Percentiles rank a stretch among this genome's conserved stretches.
These are phyloP conservation scores for Colletotrichum costaricense DNA, from an alignment of 2,329 filamentous ascomycete species.

Conservation along the genomic window DNA sequence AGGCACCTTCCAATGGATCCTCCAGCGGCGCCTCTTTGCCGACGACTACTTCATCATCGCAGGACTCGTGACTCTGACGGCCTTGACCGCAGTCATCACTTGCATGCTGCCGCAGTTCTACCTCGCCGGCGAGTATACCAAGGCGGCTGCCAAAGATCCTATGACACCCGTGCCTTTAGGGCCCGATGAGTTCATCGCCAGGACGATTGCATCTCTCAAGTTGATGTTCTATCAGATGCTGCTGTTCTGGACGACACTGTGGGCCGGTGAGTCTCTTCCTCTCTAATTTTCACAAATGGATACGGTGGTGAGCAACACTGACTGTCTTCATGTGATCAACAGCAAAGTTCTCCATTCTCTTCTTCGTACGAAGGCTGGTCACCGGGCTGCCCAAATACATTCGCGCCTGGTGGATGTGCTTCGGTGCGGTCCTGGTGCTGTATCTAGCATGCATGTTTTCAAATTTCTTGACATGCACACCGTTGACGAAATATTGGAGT, in stretches of 20 bases:
- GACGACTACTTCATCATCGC: slow-evolving; percentile 25
- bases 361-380: slow-evolving; percentile 19
- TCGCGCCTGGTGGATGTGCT: slow-evolving; percentile 24
- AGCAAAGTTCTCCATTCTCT: slow-evolving; percentile 28
- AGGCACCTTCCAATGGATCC: slow-evolving; percentile 24
- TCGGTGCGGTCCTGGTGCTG: background rate
- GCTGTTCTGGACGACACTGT: slow-evolving; percentile 25
- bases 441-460: slow-evolving; percentile 26
- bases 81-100: slow-evolving; percentile 7
- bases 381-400: slow-evolving; percentile 17
- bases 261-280: background rate
- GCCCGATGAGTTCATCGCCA: slow-evolving; percentile 7
- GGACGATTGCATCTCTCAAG: slow-evolving; percentile 11
- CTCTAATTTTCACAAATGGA: background rate
- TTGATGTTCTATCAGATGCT: slow-evolving; percentile 29
- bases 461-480: slow-evolving; percentile 23
- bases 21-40: slow-evolving; percentile 15
- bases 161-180: slow-evolving; percentile 1
- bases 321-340: background rate
- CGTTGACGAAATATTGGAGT: slow-evolving; percentile 28
- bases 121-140: slow-evolving; percentile 24
- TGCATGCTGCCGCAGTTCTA: slow-evolving; percentile 23
- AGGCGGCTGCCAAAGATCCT: slow-evolving; percentile 11
- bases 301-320: background rate
- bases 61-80: slow-evolving; percentile 18